These are phyloP conservation scores for Tubosaeta sp. DNA, from an alignment of 768 basidiomycete genomes.

Conservation along the genomic window DNA sequence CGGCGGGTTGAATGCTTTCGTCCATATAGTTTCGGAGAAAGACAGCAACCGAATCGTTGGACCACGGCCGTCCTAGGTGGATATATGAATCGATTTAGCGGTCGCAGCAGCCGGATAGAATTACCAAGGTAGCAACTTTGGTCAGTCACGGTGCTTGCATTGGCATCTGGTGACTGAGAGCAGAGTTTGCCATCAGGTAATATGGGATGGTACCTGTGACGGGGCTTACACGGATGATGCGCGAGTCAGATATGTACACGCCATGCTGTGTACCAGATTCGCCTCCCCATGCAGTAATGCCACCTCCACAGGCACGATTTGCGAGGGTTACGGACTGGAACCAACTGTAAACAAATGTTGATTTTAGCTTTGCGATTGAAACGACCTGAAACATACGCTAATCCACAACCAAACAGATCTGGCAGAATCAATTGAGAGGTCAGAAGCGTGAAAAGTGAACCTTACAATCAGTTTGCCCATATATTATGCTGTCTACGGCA, in stretches of 20 bases:
- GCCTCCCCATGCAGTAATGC: conserved; percentile 62
- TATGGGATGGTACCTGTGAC: no score
- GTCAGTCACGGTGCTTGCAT: conserved; percentile 41
- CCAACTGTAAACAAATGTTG: conserved; percentile 37
- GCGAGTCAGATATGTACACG: conserved; percentile 52
- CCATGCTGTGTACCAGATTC: conserved; percentile 40
- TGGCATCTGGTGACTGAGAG: conserved; percentile 55
- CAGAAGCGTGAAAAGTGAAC: background rate
- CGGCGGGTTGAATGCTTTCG: no score
- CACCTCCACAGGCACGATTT: conserved; percentile 62
- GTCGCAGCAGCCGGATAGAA: background rate
- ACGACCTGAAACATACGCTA: conserved; percentile 4
- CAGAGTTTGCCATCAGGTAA: background rate
- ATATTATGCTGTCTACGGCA: conserved; percentile 58
- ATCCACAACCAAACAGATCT: conserved; percentile 18
- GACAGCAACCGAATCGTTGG: conserved; percentile 51
- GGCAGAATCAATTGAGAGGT: background rate
- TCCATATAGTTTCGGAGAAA: conserved; percentile 58
- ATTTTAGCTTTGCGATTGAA: background rate
- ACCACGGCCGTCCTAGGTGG: conserved; percentile 54
- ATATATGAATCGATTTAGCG: background rate
- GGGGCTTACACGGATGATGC: conserved; percentile 45
- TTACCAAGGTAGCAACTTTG: conserved; percentile 50
- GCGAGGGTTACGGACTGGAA: conserved; percentile 58
- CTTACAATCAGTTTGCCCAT: conserved; percentile 62